phyloP scores from a whole-genome alignment of 1,284 basidiomycete genomes.

The Tylopilus sp. region DNA sequence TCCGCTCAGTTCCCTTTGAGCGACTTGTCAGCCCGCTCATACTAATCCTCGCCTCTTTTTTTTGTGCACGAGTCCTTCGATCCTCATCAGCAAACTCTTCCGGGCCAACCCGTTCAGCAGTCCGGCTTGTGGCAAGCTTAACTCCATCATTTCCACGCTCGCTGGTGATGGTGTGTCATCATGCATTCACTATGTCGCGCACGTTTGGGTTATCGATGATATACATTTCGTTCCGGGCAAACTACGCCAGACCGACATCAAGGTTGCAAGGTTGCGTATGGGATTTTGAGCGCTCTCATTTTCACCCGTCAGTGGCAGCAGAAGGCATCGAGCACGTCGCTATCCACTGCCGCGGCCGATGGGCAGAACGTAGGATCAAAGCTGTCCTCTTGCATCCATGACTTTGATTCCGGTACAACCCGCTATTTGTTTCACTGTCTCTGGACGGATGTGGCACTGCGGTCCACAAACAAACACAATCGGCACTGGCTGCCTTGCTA shows the following conservation, averaged over 20 bases:
- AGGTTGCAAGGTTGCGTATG: conserved; percentile 38
- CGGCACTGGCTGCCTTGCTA: conserved; percentile 6
- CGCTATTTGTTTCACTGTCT: conserved; percentile 47
- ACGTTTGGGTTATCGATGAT: conserved; percentile 42
- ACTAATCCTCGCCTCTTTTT: no score
- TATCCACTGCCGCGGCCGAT: conserved; percentile 39
- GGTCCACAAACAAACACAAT: conserved; percentile 48
- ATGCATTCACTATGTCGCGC: background rate
- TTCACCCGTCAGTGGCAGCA: no score
- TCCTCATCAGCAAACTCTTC: conserved; percentile 51
- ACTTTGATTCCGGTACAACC: conserved; percentile 40
- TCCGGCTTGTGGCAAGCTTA: conserved; percentile 44
- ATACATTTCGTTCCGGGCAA: no score
- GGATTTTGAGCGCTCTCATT: conserved; percentile 65
- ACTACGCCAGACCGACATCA: background rate
- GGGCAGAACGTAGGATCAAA: conserved; percentile 57
- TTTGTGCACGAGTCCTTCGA: no score
- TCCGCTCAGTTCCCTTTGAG: conserved; percentile 37
- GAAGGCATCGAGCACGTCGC: conserved; percentile 42
- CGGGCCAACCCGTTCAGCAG: conserved; percentile 40
- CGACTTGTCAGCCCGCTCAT: conserved; percentile 42
- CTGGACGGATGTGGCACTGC: conserved; percentile 56
- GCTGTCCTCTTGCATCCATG: conserved; percentile 47
- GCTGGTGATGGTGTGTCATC: no score
- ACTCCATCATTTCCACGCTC: no score